Conservation (phyloP, 495 filamentous ascomycete species). For the Penicillium goetzii region DNA sequence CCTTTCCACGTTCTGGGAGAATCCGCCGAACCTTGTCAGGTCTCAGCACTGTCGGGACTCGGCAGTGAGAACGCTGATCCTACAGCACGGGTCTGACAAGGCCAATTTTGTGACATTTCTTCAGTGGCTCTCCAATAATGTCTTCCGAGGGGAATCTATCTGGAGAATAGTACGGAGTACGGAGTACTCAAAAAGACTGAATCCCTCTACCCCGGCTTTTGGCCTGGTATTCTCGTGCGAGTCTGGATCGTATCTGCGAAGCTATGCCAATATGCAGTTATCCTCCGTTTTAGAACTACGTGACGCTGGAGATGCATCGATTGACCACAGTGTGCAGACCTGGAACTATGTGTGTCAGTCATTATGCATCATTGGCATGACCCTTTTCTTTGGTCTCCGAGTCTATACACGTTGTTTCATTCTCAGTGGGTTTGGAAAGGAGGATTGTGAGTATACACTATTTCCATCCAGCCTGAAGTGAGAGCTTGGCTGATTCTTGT, state of each 20-base stretch:
- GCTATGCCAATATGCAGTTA: background rate
- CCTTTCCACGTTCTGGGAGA: background rate
- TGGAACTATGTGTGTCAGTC: slow-evolving; percentile 35
- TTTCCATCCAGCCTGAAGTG: background rate
- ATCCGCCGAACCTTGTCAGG: background rate
- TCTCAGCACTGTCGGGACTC: background rate
- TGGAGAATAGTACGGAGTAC: background rate
- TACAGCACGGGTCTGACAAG: background rate
- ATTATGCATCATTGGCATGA: slow-evolving; percentile 34
- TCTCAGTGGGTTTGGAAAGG: slow-evolving; percentile 30
- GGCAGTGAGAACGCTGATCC: background rate
- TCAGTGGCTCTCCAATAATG: background rate
- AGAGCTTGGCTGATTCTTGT: background rate
- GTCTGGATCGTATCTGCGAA: background rate
- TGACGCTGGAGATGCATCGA: slow-evolving; percentile 1
- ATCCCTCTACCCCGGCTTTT: background rate
- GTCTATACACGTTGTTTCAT: slow-evolving; percentile 31
- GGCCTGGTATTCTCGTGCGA: background rate
- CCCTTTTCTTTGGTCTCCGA: slow-evolving; percentile 30
- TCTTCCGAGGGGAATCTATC: background rate
- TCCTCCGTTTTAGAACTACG: background rate
- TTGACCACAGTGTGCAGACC: slow-evolving; percentile 29
- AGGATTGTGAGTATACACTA: slow-evolving; percentile 38
- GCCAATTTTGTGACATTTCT: background rate
- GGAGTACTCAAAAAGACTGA: background rate